Evolutionary conservation across 345 rosid genomes (phyloP), one percentile per base, ranked within the genome.

Genomic region (Brassica incana): DNA sequence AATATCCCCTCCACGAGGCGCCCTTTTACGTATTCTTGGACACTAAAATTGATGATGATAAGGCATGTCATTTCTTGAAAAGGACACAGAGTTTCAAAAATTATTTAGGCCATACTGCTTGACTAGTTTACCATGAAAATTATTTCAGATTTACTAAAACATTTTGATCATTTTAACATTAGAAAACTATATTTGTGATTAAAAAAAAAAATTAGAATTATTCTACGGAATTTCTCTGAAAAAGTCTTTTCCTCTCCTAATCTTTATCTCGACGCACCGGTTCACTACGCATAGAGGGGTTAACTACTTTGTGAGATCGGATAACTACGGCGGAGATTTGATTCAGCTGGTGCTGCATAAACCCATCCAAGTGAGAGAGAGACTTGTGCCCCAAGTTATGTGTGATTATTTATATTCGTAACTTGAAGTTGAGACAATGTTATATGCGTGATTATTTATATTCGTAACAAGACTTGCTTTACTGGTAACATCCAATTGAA

Each of bases 271-370:
- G 35, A 32, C 35, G 75, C 84, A 88, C 81, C 90, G 85, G 85
- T 85, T 86, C 75, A 89, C 88, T 0, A 91, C 98, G 0, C 83
- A 79, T 58, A 87, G 73, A 65, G 97, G 93, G 12, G 97, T 91
- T 11, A 91, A 90, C 59, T 95, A 71, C 80, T 95, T 90, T 63
- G 99, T 95, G 71, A 91, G 85, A 81, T 90, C 94, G 2, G 78
- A 84, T 10, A 91, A 82, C 64, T 92, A 89, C 67, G 96, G 88
- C 74, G 80, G 81, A 85, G 85, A 75, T 95, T 88, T 70, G 85
- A 83, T 83, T 27, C 78, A 11, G 80, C 69, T 10, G 90, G 90
- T 75, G 90, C 90, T 76, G 74, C 80, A 29, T 70, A 80, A 77
- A 58, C 72, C 76, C 32, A 20, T 36, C 12, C 45, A 27, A 38